Conservation (phyloP, 2,329 filamentous ascomycete genomes). For the Colletotrichum sp. region DNA sequence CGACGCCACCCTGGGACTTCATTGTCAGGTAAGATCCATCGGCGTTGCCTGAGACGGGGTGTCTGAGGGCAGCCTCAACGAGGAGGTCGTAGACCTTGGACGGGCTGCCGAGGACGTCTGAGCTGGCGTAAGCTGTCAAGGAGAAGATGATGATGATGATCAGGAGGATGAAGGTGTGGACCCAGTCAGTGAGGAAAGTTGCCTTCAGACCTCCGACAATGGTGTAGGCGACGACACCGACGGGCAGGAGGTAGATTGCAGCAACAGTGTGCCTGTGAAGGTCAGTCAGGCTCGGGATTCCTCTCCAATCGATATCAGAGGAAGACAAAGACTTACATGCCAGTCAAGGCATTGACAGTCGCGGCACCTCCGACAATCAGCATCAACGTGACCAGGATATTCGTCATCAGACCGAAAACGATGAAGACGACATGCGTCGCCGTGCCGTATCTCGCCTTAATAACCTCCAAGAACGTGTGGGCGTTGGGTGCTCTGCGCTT, state of each 20-base stretch:
- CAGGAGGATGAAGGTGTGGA: conserved; percentile 78
- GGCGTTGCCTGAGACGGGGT: conserved; percentile 77
- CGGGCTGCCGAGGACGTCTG: conserved; percentile 69
- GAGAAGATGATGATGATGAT: conserved; percentile 81
- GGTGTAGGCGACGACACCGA: conserved; percentile 79
- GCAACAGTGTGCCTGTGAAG: conserved; percentile 54
- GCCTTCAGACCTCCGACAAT: conserved; percentile 74
- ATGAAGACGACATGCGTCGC: conserved; percentile 74
- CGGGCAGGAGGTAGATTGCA: conserved; percentile 81
- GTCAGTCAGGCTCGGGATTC: background rate
- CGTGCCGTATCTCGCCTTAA: conserved; percentile 73
- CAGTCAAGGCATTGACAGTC: conserved; percentile 57
- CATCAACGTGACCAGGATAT: conserved; percentile 77
- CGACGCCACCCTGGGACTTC: conserved; percentile 69
- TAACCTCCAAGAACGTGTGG: conserved; percentile 77
- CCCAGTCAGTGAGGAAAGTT: conserved; percentile 78
- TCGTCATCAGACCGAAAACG: conserved; percentile 77
- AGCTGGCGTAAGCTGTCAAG: conserved; percentile 66
- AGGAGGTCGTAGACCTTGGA: conserved; percentile 71
- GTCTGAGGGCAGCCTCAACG: conserved; percentile 63
- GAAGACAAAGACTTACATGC: conserved; percentile 23
- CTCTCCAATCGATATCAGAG: fast-evolving
- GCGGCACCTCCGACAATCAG: conserved; percentile 80
- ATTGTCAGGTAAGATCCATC: conserved; percentile 82
- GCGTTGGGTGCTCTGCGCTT: conserved; percentile 82